phyloP scores from a whole-genome alignment of 345 rosid genomes.

The Citrus reticulata region DNA sequence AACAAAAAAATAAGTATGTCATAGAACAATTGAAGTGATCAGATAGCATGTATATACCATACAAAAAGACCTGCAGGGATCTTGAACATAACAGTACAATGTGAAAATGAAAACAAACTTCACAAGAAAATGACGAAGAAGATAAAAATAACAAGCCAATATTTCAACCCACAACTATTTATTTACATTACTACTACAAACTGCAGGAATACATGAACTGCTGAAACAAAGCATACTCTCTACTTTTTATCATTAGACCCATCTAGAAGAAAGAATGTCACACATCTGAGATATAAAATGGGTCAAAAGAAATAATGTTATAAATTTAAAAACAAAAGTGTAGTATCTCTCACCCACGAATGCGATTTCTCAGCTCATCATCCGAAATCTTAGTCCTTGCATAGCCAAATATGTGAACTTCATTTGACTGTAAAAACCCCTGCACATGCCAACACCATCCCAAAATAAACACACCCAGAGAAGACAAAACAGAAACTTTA shows the following conservation, averaged over 20 bases:
- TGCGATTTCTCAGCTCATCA: conserved; percentile 61
- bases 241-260: background rate
- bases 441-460: conserved; percentile 25
- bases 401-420: conserved; percentile 93
- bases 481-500: background rate
- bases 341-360: conserved; percentile 53
- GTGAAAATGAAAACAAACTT: background rate
- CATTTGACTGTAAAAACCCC: conserved; percentile 78
- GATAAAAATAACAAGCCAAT: background rate
- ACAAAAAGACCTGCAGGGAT: background rate
- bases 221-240: background rate
- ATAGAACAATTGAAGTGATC: background rate
- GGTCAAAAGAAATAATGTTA: background rate
- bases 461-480: background rate
- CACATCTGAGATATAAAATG: background rate
- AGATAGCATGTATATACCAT: background rate
- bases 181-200: background rate
- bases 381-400: conserved; percentile 88
- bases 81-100: background rate
- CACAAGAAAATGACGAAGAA: background rate
- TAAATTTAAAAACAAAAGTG: background rate
- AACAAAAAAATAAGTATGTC: background rate
- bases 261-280: background rate
- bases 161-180: background rate
- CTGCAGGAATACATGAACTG: background rate